Evolutionary conservation across 78 protist genomes (phyloP).

Genomic region (Bigelowiella natans): DNA sequence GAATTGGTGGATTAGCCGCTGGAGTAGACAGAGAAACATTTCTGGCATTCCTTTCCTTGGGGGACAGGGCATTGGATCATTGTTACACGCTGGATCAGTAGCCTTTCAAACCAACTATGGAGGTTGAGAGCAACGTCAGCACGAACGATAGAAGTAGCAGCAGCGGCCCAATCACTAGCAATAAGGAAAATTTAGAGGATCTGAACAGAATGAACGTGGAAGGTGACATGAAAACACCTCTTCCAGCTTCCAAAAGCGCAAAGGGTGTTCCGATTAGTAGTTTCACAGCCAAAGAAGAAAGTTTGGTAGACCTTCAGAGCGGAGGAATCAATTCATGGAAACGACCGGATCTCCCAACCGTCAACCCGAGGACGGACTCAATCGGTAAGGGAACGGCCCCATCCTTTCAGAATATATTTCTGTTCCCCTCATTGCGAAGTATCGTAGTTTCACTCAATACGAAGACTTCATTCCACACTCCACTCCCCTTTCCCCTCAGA

Average conservation of each 20-base stretch:
- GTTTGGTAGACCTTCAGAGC: not conserved
- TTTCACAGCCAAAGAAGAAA: not conserved
- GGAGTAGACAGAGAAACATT: too few relatives aligned
- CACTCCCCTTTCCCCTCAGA: not conserved
- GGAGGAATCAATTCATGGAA: not conserved
- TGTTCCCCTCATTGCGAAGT: not conserved
- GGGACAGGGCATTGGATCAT: too few relatives aligned
- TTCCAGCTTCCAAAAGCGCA: not conserved
- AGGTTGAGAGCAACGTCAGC: too few relatives aligned
- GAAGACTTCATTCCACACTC: too few relatives aligned
- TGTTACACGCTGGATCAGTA: too few relatives aligned
- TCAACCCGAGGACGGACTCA: not conserved
- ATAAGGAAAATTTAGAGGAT: not conserved
- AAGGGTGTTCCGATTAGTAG: not conserved
- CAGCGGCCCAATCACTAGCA: too few relatives aligned
- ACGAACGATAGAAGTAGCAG: too few relatives aligned
- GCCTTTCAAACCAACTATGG: too few relatives aligned
- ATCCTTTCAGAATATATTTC: too few relatives aligned
- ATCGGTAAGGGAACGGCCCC: not conserved
- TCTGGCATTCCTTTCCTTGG: too few relatives aligned
- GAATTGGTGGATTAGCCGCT: too few relatives aligned
- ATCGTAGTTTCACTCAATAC: too few relatives aligned
- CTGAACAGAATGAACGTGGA: not conserved
- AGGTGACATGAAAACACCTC: not conserved
- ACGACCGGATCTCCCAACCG: not conserved